These are phyloP conservation scores for Candida taoyuanica DNA, from an alignment of 805 yeast genomes.

Conservation along the genomic window DNA sequence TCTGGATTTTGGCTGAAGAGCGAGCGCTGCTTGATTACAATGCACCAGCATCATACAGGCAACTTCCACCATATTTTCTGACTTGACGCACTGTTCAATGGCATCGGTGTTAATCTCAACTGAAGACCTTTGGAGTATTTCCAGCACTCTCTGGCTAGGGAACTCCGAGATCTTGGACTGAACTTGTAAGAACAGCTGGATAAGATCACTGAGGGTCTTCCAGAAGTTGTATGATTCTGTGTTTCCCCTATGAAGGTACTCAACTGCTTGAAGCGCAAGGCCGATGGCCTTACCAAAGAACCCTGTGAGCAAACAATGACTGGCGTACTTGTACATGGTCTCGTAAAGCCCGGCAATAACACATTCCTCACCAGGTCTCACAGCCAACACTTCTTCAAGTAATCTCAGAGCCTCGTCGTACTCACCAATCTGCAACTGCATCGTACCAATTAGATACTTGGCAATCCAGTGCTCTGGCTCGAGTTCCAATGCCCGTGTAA, in stretches of 20 bases:
- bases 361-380: conserved; percentile 45
- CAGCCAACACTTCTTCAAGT: conserved; percentile 38
- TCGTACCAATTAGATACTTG: conserved; percentile 60
- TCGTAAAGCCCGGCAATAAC: conserved; percentile 52
- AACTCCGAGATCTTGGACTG: conserved; percentile 48
- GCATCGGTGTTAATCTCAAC: conserved; percentile 30
- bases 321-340: conserved; percentile 51
- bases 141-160: conserved; percentile 40
- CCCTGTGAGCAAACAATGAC: conserved; percentile 49
- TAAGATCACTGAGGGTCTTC: conserved; percentile 57
- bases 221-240: conserved; percentile 51
- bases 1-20: conserved; percentile 36
- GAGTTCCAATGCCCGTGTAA: conserved; percentile 55
- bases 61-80: conserved; percentile 30
- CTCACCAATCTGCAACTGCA: conserved; percentile 59
- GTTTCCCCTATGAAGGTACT: conserved; percentile 36
- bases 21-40: conserved; percentile 43
- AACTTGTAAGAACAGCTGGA: conserved; percentile 48
- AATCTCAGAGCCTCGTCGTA: conserved; percentile 54
- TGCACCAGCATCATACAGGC: conserved; percentile 40
- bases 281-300: conserved; percentile 62
- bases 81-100: conserved; percentile 19
- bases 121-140: conserved; percentile 18
- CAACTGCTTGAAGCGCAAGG: conserved; percentile 43
- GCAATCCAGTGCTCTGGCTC: conserved; percentile 58